Percentiles rank a stretch among this genome's conserved stretches.
Evolutionary conservation across 495 filamentous ascomycete species (phyloP).

Genomic region (Lindgomyces ingoldianus): DNA sequence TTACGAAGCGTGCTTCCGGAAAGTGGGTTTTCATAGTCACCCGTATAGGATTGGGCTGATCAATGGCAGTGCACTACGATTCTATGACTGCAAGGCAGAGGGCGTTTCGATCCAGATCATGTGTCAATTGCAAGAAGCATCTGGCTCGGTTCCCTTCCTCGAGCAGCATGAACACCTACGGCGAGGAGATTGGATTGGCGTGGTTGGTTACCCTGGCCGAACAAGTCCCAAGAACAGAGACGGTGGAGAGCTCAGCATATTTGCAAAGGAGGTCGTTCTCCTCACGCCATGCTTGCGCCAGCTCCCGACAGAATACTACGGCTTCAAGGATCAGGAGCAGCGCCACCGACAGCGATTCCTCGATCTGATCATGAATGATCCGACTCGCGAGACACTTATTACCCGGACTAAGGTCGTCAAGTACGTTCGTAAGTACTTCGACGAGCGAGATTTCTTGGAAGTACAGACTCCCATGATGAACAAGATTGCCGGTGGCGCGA

Average conservation of each 20-base stretch:
- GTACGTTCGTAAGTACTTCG: slow-evolving; percentile 85
- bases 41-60: background rate
- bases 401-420: slow-evolving; percentile 80
- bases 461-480: slow-evolving; percentile 99
- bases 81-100: slow-evolving; percentile 88
- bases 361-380: slow-evolving; percentile 91
- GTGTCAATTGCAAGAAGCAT: slow-evolving; percentile 54
- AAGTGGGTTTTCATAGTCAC: slow-evolving; percentile 23
- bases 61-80: slow-evolving; percentile 68
- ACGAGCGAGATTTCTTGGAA: slow-evolving; percentile 81
- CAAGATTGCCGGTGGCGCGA: slow-evolving; percentile 90
- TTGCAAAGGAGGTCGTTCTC: slow-evolving; percentile 80
- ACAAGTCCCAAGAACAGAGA: slow-evolving; percentile 83
- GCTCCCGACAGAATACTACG: slow-evolving; percentile 87
- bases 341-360: slow-evolving; percentile 89
- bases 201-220: slow-evolving; percentile 85
- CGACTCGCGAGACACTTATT: slow-evolving; percentile 74
- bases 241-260: slow-evolving; percentile 90
- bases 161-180: slow-evolving; percentile 87
- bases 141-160: slow-evolving; percentile 63
- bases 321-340: slow-evolving; percentile 92
- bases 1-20: slow-evolving; percentile 72
- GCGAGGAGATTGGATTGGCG: slow-evolving; percentile 86
- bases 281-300: slow-evolving; percentile 91
- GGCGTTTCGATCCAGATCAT: slow-evolving; percentile 87